Conservation (phyloP, 345 rosid species). For the Sonneratia alba region DNA sequence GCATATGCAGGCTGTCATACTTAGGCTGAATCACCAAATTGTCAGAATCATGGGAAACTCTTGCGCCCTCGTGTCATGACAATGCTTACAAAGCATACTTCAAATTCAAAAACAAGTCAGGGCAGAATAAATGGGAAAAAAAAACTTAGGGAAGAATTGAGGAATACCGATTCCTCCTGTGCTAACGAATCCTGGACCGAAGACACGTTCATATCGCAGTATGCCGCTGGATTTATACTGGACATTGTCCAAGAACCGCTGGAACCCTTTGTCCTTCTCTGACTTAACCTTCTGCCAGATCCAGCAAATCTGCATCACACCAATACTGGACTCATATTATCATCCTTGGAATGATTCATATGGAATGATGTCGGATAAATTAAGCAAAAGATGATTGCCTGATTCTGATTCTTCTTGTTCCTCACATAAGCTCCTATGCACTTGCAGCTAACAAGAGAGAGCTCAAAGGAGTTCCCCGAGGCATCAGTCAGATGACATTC, state of each 20-base stretch:
- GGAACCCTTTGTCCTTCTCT: conserved; percentile 73
- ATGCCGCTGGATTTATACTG: conserved; percentile 84
- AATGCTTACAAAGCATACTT: neutral
- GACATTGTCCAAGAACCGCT: conserved; percentile 85
- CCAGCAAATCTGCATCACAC: conserved; percentile 86
- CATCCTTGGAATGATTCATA: neutral
- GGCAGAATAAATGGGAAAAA: neutral
- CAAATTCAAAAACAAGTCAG: neutral
- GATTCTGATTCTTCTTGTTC: conserved; percentile 89
- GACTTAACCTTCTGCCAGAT: conserved; percentile 77
- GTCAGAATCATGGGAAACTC: neutral
- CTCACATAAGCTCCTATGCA: conserved; percentile 94
- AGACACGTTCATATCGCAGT: conserved; percentile 83
- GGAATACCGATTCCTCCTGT: conserved; percentile 85
- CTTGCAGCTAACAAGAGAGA: conserved; percentile 74
- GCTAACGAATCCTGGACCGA: conserved; percentile 91
- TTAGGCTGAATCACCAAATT: neutral
- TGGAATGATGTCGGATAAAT: neutral
- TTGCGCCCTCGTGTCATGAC: neutral
- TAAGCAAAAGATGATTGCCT: conserved; percentile 30
- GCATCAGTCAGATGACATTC: conserved; percentile 51
- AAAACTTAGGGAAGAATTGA: neutral
- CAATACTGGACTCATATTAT: conserved; percentile 1
- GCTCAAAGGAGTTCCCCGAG: conserved; percentile 60
- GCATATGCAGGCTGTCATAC: conserved; percentile 6